phyloP scores from a whole-genome alignment of 2,329 filamentous ascomycete genomes.

The Myriangium duriaei region DNA sequence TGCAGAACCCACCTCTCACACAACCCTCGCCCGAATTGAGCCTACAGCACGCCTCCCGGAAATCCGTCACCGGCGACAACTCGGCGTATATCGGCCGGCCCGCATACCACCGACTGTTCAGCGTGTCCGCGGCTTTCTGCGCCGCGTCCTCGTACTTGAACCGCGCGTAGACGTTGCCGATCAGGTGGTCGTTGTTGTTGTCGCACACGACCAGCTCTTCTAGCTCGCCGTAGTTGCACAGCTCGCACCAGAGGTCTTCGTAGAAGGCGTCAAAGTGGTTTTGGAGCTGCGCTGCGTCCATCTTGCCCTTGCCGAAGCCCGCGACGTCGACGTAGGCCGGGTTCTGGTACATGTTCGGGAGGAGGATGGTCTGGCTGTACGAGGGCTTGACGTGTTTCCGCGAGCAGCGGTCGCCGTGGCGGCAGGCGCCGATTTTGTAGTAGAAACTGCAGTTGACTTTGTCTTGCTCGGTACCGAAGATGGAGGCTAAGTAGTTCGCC shows the following conservation, averaged over 20 bases:
- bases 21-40: constrained; percentile 92
- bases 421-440: constrained; percentile 98
- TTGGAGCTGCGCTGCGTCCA: constrained; percentile 91
- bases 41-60: constrained; percentile 91
- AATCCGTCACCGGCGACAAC: constrained; percentile 91
- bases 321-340: constrained; percentile 64
- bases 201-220: constrained; percentile 98
- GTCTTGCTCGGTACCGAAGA: constrained; percentile 99
- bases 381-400: constrained; percentile 98
- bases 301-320: constrained; percentile 65
- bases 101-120: constrained; percentile 95
- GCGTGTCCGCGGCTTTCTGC: constrained; percentile 81
- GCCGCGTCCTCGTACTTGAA: constrained; percentile 99
- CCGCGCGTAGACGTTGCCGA: constrained; percentile 97
- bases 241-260: constrained; percentile 99
- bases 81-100: constrained; percentile 97
- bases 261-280: constrained; percentile 99
- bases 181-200: constrained; percentile 98
- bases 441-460: constrained; percentile 99
- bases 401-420: constrained; percentile 94
- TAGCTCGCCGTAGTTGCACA: constrained; percentile 96
- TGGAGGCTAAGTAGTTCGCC: constrained; percentile 98
- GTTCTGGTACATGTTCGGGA: constrained; percentile 98
- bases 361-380: constrained; percentile 93
- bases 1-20: constrained; percentile 93